Conservation (phyloP, 805 yeast species). For the Pichia membranifaciens region DNA sequence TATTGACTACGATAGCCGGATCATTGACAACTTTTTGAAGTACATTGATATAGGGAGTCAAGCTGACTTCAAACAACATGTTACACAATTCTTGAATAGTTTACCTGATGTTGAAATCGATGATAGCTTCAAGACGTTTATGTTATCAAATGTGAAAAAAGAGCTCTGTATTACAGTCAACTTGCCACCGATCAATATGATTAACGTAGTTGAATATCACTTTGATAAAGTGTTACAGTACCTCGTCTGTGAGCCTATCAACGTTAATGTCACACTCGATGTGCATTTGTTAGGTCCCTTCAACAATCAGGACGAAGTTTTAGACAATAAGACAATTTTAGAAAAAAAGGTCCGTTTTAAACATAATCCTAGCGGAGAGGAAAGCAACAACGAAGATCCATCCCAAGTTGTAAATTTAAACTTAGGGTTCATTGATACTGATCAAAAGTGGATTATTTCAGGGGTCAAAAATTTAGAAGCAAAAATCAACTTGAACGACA, state of each 20-base stretch:
- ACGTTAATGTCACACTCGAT: conserved; percentile 35
- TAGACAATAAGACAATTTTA: conserved; percentile 11
- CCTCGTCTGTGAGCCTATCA: conserved; percentile 61
- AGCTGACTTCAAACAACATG: conserved; percentile 7
- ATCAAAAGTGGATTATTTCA: conserved; percentile 67
- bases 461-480: conserved; percentile 57
- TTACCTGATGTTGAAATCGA: background rate
- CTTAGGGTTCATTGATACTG: conserved; percentile 33
- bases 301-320: conserved; percentile 4
- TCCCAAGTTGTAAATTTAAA: conserved; percentile 19
- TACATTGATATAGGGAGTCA: conserved; percentile 16
- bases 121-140: background rate
- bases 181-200: conserved; percentile 52
- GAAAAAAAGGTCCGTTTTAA: conserved; percentile 29
- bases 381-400: conserved; percentile 10
- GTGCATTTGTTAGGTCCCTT: conserved; percentile 17
- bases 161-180: conserved; percentile 47
- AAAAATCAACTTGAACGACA: conserved; percentile 20
- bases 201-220: conserved; percentile 51
- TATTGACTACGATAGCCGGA: conserved; percentile 11
- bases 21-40: conserved; percentile 9
- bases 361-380: background rate
- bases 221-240: conserved; percentile 39
- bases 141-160: conserved; percentile 8
- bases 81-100: conserved; percentile 14